A percentile compares a stretch with the other conserved stretches of the same genome.
Evolutionary conservation across 1,284 basidiomycete genomes (phyloP).

Genomic region (Microbotryum scabiosae): DNA sequence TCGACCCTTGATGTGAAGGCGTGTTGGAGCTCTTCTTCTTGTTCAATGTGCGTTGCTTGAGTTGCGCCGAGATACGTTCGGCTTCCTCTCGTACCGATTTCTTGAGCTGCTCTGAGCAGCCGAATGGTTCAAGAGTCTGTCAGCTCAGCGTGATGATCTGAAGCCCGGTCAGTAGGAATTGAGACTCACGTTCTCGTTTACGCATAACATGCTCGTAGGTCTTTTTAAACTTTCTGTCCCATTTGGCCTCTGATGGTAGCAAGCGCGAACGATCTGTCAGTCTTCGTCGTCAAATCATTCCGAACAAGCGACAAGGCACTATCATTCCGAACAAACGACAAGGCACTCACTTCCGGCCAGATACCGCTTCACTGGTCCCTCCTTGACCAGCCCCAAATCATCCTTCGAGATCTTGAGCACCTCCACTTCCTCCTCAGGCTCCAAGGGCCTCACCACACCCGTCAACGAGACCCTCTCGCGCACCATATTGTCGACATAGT

Average conservation of each 20-base stretch:
- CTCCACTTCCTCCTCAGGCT: constrained; percentile 56
- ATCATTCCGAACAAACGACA: too few relatives aligned
- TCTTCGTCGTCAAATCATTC: background rate
- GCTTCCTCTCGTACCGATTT: constrained; percentile 27
- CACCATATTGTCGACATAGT: constrained; percentile 53
- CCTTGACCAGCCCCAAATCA: constrained; percentile 48
- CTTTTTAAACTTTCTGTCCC: constrained; percentile 56
- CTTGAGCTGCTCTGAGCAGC: constrained; percentile 16
- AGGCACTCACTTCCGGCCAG: constrained; percentile 44
- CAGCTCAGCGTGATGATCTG: too few relatives aligned
- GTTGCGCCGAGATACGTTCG: constrained; percentile 17
- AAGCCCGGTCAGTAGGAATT: background rate
- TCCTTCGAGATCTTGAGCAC: constrained; percentile 58
- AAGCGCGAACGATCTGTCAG: background rate
- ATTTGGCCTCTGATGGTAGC: constrained; percentile 42
- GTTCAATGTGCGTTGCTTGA: constrained; percentile 6
- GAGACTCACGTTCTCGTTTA: constrained; percentile 19
- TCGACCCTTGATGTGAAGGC: background rate
- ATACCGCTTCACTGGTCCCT: constrained; percentile 56
- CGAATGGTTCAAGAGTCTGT: too few relatives aligned
- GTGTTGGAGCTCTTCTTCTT: background rate
- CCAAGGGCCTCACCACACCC: constrained; percentile 69
- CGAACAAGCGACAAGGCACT: background rate
- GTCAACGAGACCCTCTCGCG: constrained; percentile 75
- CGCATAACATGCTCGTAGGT: constrained; percentile 40